Evolutionary conservation across 1,284 basidiomycete species (phyloP), one percentile per base, ranked within the genome.

Genomic region (Cronartium quercuum): DNA sequence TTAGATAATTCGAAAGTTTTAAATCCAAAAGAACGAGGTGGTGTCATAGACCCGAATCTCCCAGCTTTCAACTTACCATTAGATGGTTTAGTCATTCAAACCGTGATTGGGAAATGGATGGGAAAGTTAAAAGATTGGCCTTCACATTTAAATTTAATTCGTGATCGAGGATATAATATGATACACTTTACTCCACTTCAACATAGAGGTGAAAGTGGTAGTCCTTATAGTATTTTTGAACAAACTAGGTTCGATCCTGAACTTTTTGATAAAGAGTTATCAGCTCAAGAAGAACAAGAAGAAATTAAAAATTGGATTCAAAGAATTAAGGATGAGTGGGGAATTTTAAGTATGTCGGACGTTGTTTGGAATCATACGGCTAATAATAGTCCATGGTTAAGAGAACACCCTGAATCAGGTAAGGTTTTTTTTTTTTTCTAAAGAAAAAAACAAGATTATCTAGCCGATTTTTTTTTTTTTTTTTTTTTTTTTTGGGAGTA

Each of bases 51-150:
- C 0, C 81, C 88, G 65, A 79, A 84, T 66, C 80, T 85, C 12
- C 83, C 86, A 70, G 80, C 83, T 64, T 84, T 90, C 76, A 85
- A 89, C 78, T 84, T 96, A 10, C 89, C 92, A 1, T 85, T 96
- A 38, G 90, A 95, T 81, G 91, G 89, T 10, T 85, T 97, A 15
- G 87, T 89, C 47, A 89, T 96, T 78, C 84, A 96, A 75, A 93
- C 91, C 6, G 85, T 94, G 60, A 88, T 97, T 61, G 94, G 92
- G 1, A 97, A 97, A 82, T 97, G 94, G 94, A 95, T 96, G 91
- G 94, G 93, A 1, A 86, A 88, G 1, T 82, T 92, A 38, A 82
- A 83, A 12, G 84, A 88, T 41, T 97, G 94, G 94, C 86, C 84
- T 61, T 84, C 86, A 6, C 87, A 91, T 80, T 90, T 94, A 78